Conservation (phyloP, 192 early-diverging fungal genomes). For the Thamnidium elegans region DNA sequence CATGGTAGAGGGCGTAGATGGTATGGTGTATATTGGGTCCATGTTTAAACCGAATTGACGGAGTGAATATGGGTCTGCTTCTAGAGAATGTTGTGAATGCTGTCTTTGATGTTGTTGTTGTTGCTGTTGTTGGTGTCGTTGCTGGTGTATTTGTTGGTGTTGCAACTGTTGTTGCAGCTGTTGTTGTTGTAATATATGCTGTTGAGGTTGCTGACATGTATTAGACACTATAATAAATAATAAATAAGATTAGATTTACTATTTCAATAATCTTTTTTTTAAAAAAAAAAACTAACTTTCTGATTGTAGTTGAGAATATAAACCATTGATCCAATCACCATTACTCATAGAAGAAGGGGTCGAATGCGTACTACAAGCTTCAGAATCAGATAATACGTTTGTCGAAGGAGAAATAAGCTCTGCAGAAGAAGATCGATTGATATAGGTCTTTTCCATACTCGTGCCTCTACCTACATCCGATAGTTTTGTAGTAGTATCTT, state of each 20-base stretch:
- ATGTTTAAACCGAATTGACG: neutral
- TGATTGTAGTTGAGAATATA: constrained; percentile 23
- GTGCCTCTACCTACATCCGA: neutral
- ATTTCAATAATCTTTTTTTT: neutral
- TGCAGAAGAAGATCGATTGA: neutral
- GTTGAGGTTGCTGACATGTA: constrained; percentile 8
- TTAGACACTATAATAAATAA: neutral
- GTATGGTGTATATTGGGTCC: neutral
- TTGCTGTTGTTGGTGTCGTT: constrained; percentile 1
- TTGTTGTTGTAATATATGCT: constrained; percentile 25
- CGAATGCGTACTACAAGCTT: constrained; percentile 5
- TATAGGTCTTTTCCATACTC: neutral
- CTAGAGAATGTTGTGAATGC: neutral
- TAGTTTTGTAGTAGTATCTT: neutral
- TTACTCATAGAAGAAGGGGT: constrained; percentile 17
- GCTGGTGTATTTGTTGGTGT: neutral
- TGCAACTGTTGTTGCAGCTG: constrained; percentile 22
- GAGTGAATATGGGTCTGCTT: neutral
- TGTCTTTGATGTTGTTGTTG: neutral
- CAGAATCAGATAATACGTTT: constrained; percentile 2
- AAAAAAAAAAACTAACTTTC: neutral
- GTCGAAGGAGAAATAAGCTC: neutral
- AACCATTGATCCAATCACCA: constrained; percentile 34
- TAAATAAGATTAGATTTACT: neutral
- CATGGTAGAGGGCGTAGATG: neutral